phyloP scores from a whole-genome alignment of 495 filamentous ascomycete genomes.

The Diplogelasinospora grovesii region DNA sequence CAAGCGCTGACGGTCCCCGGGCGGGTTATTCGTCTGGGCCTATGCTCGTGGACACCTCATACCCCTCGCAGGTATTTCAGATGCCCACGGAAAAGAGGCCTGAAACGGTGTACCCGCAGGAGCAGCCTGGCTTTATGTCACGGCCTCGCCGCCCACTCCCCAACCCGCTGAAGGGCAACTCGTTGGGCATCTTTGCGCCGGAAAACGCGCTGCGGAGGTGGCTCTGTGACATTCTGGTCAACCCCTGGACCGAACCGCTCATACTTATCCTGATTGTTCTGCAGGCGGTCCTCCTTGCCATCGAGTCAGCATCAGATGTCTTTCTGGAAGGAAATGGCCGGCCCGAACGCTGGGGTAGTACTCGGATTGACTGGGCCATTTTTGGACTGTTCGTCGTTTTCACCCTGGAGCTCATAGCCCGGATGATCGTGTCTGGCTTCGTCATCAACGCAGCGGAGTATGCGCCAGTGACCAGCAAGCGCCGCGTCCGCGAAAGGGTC shows the following conservation, averaged over 20 bases:
- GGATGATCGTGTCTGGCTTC: slow-evolving; percentile 86
- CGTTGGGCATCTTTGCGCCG: slow-evolving; percentile 76
- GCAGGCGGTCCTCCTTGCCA: slow-evolving; percentile 77
- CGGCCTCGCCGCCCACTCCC: slow-evolving; percentile 40
- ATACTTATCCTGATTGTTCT: slow-evolving; percentile 83
- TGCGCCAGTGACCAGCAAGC: slow-evolving; percentile 66
- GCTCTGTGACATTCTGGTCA: slow-evolving; percentile 83
- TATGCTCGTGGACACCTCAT: slow-evolving; percentile 48
- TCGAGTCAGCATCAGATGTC: slow-evolving; percentile 69
- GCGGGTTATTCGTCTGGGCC: slow-evolving; percentile 33
- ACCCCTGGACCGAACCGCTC: slow-evolving; percentile 77
- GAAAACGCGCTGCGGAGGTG: slow-evolving; percentile 65
- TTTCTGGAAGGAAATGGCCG: slow-evolving; percentile 45
- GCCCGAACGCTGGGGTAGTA: slow-evolving; percentile 53
- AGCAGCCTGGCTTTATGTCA: slow-evolving; percentile 17
- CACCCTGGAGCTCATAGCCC: slow-evolving; percentile 73
- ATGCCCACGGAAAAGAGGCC: slow-evolving; percentile 40
- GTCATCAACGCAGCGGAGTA: slow-evolving; percentile 82
- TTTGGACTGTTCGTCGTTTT: slow-evolving; percentile 85
- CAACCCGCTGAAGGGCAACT: slow-evolving; percentile 84
- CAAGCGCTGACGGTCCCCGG: slow-evolving; percentile 33
- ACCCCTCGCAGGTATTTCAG: slow-evolving; percentile 38
- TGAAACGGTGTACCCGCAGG: slow-evolving; percentile 25
- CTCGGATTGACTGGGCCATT: slow-evolving; percentile 69
- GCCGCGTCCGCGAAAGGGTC: slow-evolving; percentile 66